Evolutionary conservation across 129 eudicot species (phyloP).

Genomic region (Ambrosia artemisiifolia): DNA sequence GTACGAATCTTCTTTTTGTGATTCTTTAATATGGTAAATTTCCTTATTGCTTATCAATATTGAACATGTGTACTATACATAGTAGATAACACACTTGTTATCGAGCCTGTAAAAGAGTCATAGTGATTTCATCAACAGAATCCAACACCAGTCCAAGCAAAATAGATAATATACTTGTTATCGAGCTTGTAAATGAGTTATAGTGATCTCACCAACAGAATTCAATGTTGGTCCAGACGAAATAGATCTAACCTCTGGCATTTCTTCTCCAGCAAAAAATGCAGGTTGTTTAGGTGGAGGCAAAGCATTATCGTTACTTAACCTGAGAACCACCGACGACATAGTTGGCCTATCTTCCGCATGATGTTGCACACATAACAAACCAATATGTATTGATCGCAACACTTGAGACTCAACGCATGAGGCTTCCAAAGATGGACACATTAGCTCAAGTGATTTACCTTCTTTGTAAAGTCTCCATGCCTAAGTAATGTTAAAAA

Average conservation of each 20-base stretch:
- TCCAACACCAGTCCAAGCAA: conserved; percentile 9
- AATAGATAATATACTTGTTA: not conserved
- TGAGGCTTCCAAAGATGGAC: not conserved
- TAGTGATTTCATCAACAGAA: conserved; percentile 16
- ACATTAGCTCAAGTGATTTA: conserved; percentile 8
- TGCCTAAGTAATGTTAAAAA: conserved; percentile 11
- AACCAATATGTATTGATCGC: conserved; percentile 19
- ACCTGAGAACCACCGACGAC: conserved; percentile 38
- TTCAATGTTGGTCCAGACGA: conserved; percentile 19
- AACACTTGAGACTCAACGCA: not conserved
- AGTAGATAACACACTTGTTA: not conserved
- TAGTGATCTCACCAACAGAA: conserved; percentile 17
- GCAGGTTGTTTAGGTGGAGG: conserved; percentile 24
- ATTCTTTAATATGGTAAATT: no score
- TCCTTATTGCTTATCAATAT: no score
- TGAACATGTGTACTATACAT: no score
- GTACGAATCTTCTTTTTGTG: no score
- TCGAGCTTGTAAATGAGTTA: conserved; percentile 19
- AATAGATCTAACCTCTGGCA: not conserved
- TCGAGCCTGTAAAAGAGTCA: conserved; percentile 18
- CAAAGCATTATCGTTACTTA: conserved; percentile 10
- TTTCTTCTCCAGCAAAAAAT: conserved; percentile 1
- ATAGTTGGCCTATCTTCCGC: conserved; percentile 49
- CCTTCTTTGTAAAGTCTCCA: conserved; percentile 24
- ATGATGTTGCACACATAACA: conserved; percentile 44